Evolutionary conservation across 495 filamentous ascomycete species (phyloP).

Genomic region (Lophiotrema nucula): DNA sequence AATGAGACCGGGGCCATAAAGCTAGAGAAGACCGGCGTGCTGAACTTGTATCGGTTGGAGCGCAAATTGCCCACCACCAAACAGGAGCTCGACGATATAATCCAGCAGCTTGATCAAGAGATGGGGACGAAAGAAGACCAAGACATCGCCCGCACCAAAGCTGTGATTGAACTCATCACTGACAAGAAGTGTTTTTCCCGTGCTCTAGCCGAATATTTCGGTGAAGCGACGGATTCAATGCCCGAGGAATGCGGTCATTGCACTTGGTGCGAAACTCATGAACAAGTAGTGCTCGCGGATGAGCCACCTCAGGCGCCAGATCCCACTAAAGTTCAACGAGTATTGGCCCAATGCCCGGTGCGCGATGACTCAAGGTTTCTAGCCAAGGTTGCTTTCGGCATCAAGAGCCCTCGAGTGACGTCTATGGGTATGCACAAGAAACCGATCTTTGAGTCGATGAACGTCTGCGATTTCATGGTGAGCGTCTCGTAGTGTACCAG

Average conservation of each 20-base stretch:
- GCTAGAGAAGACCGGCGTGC: slow-evolving; percentile 49
- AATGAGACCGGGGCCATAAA: slow-evolving; percentile 46
- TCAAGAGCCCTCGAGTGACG: too few species aligned
- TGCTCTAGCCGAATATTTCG: slow-evolving; percentile 55
- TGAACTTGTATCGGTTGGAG: slow-evolving; percentile 51
- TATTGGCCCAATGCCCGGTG: too few species aligned
- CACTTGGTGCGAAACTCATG: slow-evolving; percentile 50
- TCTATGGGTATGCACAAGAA: too few species aligned
- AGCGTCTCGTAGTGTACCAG: too few species aligned
- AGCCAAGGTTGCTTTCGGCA: too few species aligned
- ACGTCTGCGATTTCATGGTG: too few species aligned
- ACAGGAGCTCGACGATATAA: slow-evolving; percentile 42
- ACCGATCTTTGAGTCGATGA: too few species aligned
- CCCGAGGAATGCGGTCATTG: slow-evolving; percentile 52
- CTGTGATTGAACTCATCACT: slow-evolving; percentile 53
- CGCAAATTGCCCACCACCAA: slow-evolving; percentile 46
- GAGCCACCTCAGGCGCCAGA: too few species aligned
- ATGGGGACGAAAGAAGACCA: slow-evolving; percentile 52
- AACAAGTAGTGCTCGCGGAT: too few species aligned
- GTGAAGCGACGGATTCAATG: slow-evolving; percentile 47
- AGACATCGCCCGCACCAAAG: slow-evolving; percentile 47
- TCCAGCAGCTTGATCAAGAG: slow-evolving; percentile 47
- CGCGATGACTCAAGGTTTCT: too few species aligned
- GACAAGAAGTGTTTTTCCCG: slow-evolving; percentile 45
- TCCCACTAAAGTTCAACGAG: too few species aligned